Base-by-base conservation (phyloP, 306 rosid genomes). In the Lagenaria siceraria region DNA sequence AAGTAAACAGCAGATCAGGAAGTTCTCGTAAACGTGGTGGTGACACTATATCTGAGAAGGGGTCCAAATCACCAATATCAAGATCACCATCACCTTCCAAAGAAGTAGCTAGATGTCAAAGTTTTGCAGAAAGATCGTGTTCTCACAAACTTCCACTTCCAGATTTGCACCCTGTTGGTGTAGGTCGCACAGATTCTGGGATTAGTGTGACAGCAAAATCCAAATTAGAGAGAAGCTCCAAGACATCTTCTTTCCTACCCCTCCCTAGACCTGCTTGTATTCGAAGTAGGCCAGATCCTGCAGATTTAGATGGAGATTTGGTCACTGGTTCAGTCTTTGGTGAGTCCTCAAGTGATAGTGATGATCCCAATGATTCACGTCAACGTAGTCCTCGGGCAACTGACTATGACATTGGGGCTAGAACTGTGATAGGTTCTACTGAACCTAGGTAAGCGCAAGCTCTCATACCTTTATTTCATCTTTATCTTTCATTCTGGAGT, bases 141-240 rank as follows among this genome's bases (percentile, higher is more conserved):
- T 87, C 98, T 82, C 98, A 92, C 62, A 97, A 97, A 56, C 97
- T 96, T 73, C 99, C 99, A 22, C 98, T 89, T 84, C 99, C 99
- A 75, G 83, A 86, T n/a, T 82, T 75, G 80, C 89, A 84, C 76
- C 93, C 90, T 77, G 84, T 96, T 38, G 82, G 80, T 86, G 82
- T 92, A 54, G 90, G 89, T 66, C 96, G 92, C 40, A 88, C 93
- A 78, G 91, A 96, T 82, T 90, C 99, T 40, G 93, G 92, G 85
- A 87, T 92, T 80, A 84, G 90, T 78, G 83, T 86, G 78, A 88
- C 93, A 78, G 56, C 85, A 38, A 93, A 84, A 63, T 85, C 92
- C 55, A 89, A 85, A 80, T 80, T 77, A 59, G 91, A 87, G 76
- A 88, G 91, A 81, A 81, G 84, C 77, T 88, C 93, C 29, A 89